Evolutionary conservation across 805 yeast genomes (phyloP).

Genomic region (Schizosaccharomyces octosporus): DNA sequence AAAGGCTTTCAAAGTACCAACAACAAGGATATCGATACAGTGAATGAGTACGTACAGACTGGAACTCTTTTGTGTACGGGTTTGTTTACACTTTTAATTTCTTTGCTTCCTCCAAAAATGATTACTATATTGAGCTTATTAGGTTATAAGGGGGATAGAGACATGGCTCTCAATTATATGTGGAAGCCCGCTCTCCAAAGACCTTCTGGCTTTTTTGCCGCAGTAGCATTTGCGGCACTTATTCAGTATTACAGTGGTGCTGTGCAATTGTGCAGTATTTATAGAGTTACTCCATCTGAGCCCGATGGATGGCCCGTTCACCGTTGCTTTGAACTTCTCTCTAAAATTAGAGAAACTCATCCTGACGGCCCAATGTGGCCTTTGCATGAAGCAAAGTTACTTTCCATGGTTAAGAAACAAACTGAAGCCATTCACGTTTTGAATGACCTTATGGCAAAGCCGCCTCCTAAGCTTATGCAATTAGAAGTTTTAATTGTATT

Average conservation of each 20-base stretch:
- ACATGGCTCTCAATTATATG: background rate
- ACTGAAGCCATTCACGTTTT: background rate
- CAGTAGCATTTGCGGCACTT: background rate
- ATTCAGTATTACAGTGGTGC: background rate
- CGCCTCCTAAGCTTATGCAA: background rate
- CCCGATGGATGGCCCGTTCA: background rate
- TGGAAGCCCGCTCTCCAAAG: background rate
- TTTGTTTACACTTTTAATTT: background rate
- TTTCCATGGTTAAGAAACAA: background rate
- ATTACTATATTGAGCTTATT: background rate
- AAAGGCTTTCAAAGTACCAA: background rate
- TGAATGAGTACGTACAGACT: background rate
- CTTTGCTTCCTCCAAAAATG: background rate
- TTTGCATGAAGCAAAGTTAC: background rate
- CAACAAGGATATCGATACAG: background rate
- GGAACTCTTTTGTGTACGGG: background rate
- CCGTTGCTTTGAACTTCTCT: background rate
- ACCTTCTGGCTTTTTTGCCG: background rate
- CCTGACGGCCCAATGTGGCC: slow-evolving; percentile 1
- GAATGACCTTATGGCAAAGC: background rate
- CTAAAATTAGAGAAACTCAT: background rate
- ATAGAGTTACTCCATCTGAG: background rate
- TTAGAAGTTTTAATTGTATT: background rate
- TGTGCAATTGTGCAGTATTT: background rate
- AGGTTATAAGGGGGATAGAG: background rate